Percentiles rank a stretch among this genome's conserved stretches.
Conservation (phyloP, 208 protist species). For the Paratrypanosoma confusum region DNA sequence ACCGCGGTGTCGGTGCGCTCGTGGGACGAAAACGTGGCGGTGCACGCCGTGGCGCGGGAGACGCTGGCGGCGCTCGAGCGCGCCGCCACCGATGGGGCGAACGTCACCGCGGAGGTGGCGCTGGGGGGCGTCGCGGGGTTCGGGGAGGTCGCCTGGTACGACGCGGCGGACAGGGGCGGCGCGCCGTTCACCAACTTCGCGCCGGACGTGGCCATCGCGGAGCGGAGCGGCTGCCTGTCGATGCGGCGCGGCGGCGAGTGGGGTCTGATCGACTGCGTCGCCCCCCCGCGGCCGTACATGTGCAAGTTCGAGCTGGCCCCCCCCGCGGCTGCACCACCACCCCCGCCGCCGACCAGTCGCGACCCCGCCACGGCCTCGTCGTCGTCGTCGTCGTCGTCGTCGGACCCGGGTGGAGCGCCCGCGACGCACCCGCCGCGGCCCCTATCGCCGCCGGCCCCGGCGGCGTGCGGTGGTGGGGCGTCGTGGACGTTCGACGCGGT, state of each 20-base stretch:
- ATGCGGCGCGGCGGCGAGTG: conserved; percentile 31
- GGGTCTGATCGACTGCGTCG: conserved; percentile 18
- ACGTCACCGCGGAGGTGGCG: conserved; percentile 1
- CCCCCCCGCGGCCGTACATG: conserved; percentile 19
- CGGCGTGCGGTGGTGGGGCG: conserved; percentile 25
- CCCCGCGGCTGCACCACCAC: neutral
- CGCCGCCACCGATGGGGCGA: too few relatives aligned
- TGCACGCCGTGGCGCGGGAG: too few relatives aligned
- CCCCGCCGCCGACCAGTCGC: neutral
- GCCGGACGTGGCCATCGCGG: conserved; percentile 13
- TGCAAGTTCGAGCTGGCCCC: conserved; percentile 23
- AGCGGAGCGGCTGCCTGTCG: conserved; percentile 26
- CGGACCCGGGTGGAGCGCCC: neutral
- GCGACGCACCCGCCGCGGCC: conserved; percentile 11
- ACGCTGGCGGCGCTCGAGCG: too few relatives aligned
- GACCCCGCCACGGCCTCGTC: neutral
- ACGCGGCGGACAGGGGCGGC: conserved; percentile 1
- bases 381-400: neutral
- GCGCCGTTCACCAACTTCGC: conserved; percentile 33
- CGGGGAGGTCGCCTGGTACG: conserved; percentile 22
- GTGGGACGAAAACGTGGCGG: too few relatives aligned
- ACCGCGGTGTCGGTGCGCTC: too few relatives aligned
- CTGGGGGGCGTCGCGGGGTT: conserved; percentile 22
- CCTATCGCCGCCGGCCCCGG: conserved; percentile 20
- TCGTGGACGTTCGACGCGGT: conserved; percentile 22